phyloP scores from a whole-genome alignment of 768 basidiomycete genomes.

The Rubroboletus pulcherrimus region DNA sequence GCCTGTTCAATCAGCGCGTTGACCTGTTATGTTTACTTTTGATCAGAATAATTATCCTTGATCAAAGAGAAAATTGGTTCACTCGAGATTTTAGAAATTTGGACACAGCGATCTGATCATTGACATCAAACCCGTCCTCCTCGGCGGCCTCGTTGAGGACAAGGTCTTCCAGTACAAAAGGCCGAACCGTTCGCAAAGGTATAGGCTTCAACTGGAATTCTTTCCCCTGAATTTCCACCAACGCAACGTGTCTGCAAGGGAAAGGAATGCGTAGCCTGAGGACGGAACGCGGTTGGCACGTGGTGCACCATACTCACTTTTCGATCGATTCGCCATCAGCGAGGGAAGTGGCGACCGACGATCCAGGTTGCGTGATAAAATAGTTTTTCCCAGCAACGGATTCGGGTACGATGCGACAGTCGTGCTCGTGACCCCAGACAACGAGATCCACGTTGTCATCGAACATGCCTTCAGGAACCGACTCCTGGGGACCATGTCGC shows the following conservation, averaged over 20 bases:
- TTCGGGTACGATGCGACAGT: slow-evolving; percentile 90
- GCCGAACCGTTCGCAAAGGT: slow-evolving; percentile 86
- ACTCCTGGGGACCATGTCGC: slow-evolving; percentile 91
- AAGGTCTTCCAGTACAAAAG: slow-evolving; percentile 87
- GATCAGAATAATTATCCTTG: not conserved
- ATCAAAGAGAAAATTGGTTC: slow-evolving; percentile 8
- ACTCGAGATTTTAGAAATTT: slow-evolving; percentile 78
- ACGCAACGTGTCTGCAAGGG: slow-evolving; percentile 74
- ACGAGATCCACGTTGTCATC: slow-evolving; percentile 93
- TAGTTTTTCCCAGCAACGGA: slow-evolving; percentile 89
- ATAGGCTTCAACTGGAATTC: slow-evolving; percentile 85
- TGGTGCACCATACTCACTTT: slow-evolving; percentile 52
- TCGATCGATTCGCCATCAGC: slow-evolving; percentile 90
- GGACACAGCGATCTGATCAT: slow-evolving; percentile 78
- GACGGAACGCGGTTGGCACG: not conserved
- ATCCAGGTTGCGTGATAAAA: slow-evolving; percentile 91
- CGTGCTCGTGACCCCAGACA: slow-evolving; percentile 99
- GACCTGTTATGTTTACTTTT: slow-evolving; percentile 44
- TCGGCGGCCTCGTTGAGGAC: slow-evolving; percentile 73
- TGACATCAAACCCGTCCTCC: slow-evolving; percentile 69
- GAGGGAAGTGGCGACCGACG: slow-evolving; percentile 89
- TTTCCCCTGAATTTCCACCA: slow-evolving; percentile 84
- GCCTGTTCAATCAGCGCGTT: slow-evolving; percentile 77
- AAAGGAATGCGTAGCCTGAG: not conserved
- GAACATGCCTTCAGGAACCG: slow-evolving; percentile 95